Conservation (phyloP, 1,284 basidiomycete genomes). For the Apiotrichum siamense region DNA sequence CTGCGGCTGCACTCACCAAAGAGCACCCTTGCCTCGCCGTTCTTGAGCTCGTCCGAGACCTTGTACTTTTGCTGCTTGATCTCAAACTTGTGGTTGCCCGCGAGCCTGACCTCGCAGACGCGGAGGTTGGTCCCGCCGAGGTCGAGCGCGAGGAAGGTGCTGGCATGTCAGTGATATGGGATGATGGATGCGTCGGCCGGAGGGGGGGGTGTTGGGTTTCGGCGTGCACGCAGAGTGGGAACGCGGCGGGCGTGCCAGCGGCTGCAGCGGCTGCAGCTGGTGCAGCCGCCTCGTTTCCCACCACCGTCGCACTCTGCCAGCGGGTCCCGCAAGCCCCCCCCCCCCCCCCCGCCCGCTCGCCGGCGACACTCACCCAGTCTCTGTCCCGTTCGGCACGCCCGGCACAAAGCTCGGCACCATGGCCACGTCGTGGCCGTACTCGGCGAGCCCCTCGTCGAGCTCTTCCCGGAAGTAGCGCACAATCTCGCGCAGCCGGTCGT, state of each 20-base stretch:
- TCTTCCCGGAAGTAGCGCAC: constrained; percentile 73
- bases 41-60: constrained; percentile 82
- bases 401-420: constrained; percentile 93
- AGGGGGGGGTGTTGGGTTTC: no score
- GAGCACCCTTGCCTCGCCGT: constrained; percentile 71
- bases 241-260: no score
- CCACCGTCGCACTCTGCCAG: background rate
- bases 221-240: no score
- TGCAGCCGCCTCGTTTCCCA: no score
- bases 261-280: no score
- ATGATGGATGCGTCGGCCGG: background rate
- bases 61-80: constrained; percentile 91
- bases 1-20: constrained; percentile 59
- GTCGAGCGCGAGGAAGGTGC: constrained; percentile 88
- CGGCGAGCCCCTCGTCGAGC: constrained; percentile 61
- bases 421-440: constrained; percentile 72
- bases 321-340: background rate
- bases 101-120: constrained; percentile 85
- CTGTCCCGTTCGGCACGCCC: constrained; percentile 80
- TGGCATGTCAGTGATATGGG: constrained; percentile 37
- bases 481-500: constrained; percentile 60
- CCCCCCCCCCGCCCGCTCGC: background rate
- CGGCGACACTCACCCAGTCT: constrained; percentile 65
- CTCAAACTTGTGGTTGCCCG: constrained; percentile 79
- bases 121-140: constrained; percentile 95